Conservation (phyloP, 2,329 filamentous ascomycete species). For the Fusarium nygamai region DNA sequence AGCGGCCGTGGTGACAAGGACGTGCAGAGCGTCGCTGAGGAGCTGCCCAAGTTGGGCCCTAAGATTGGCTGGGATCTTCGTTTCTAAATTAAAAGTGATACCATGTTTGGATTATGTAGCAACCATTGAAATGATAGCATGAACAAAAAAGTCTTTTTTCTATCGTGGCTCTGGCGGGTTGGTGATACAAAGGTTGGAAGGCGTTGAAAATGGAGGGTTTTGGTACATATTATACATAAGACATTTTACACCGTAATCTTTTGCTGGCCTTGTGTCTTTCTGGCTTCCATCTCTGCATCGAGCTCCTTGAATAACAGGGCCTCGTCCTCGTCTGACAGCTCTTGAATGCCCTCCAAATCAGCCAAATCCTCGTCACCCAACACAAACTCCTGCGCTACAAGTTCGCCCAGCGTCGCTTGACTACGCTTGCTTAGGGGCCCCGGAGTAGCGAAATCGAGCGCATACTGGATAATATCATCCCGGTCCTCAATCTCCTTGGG, state of each 20-base stretch:
- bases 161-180: constrained; percentile 30
- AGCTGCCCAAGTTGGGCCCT: constrained; percentile 87
- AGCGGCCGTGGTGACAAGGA: constrained; percentile 97
- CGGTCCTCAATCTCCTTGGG: constrained; percentile 50
- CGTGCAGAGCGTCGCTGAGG: constrained; percentile 96
- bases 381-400: constrained; percentile 56
- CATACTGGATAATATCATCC: constrained; percentile 53
- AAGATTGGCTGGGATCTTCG: constrained; percentile 81
- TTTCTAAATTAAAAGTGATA: constrained; percentile 52
- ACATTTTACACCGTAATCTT: constrained; percentile 39
- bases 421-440: constrained; percentile 51
- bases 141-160: constrained; percentile 21
- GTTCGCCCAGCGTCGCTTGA: constrained; percentile 51
- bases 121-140: constrained; percentile 23
- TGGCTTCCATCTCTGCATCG: constrained; percentile 44
- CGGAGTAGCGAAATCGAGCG: constrained; percentile 54
- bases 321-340: constrained; percentile 53
- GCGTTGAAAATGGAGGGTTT: constrained; percentile 40
- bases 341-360: constrained; percentile 52
- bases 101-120: constrained; percentile 26
- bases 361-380: constrained; percentile 54
- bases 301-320: constrained; percentile 45
- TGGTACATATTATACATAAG: constrained; percentile 44
- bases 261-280: constrained; percentile 9
- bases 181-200: constrained; percentile 38